Evolutionary conservation across 2,329 filamentous ascomycete species (phyloP).

Genomic region (Dothistroma septosporum): DNA sequence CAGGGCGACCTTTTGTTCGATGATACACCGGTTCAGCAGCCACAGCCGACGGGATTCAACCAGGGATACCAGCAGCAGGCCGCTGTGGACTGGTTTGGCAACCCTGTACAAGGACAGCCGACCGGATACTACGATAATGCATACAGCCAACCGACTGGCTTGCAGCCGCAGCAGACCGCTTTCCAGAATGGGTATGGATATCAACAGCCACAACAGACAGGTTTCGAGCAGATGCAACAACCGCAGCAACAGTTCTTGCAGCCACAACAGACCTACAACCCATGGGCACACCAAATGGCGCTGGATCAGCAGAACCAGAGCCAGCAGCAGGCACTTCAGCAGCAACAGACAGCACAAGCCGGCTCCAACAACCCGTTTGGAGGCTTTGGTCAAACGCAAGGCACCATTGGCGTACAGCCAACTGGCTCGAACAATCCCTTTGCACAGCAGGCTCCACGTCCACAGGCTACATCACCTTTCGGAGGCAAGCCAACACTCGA

Average conservation of each 20-base stretch:
- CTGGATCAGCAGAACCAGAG: constrained; percentile 58
- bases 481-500: constrained; percentile 66
- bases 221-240: constrained; percentile 59
- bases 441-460: constrained; percentile 63
- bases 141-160: constrained; percentile 76
- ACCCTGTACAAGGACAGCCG: constrained; percentile 69
- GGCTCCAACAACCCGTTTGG: constrained; percentile 97
- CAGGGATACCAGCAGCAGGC: constrained; percentile 97
- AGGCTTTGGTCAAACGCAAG: constrained; percentile 50
- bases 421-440: constrained; percentile 99
- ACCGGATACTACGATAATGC: constrained; percentile 65
- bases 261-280: constrained; percentile 58
- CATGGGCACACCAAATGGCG: constrained; percentile 39
- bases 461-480: constrained; percentile 49
- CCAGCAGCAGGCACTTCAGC: constrained; percentile 49
- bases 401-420: constrained; percentile 71
- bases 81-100: constrained; percentile 95
- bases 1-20: constrained; percentile 78
- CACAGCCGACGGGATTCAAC: constrained; percentile 82
- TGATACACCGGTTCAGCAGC: constrained; percentile 60
- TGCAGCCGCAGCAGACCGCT: constrained; percentile 56
- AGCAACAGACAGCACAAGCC: constrained; percentile 63
- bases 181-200: constrained; percentile 64
- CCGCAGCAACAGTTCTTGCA: constrained; percentile 52
- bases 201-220: constrained; percentile 60